Percentiles rank a stretch among this genome's conserved stretches.
Conservation (phyloP, 768 basidiomycete species). For the Termitomyces bulborhizus region DNA sequence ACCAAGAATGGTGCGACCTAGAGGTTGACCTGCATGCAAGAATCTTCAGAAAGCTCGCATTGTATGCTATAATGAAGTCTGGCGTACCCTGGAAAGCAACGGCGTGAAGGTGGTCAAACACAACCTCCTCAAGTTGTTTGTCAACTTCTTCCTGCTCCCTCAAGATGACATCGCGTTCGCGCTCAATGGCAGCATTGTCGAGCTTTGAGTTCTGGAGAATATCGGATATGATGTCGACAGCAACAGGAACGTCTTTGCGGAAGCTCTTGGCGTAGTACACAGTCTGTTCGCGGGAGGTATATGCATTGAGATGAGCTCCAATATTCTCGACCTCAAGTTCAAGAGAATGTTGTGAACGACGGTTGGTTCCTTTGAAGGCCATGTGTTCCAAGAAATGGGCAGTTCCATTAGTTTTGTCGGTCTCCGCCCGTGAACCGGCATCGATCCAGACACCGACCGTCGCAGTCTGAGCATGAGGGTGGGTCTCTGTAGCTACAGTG, state of each 20-base stretch:
- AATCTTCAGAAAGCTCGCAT: background rate
- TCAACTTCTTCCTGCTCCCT: slow-evolving; percentile 99
- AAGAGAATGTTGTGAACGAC: slow-evolving; percentile 81
- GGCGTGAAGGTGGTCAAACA: slow-evolving; percentile 96
- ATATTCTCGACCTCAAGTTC: slow-evolving; percentile 98
- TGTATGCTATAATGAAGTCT: background rate
- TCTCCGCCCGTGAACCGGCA: slow-evolving; percentile 96
- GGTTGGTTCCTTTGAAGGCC: slow-evolving; percentile 95
- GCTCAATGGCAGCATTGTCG: slow-evolving; percentile 80
- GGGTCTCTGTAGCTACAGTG: slow-evolving; percentile 89
- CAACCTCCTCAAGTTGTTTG: slow-evolving; percentile 97
- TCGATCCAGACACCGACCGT: slow-evolving; percentile 99
- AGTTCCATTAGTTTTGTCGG: slow-evolving; percentile 88
- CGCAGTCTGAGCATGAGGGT: slow-evolving; percentile 88
- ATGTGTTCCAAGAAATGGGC: slow-evolving; percentile 99
- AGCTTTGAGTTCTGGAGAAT: slow-evolving; percentile 97
- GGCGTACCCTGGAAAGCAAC: slow-evolving; percentile 90
- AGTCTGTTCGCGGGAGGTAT: slow-evolving; percentile 98
- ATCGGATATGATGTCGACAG: slow-evolving; percentile 97
- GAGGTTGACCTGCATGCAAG: slow-evolving; percentile 73
- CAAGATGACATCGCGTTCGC: slow-evolving; percentile 94
- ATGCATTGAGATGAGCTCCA: slow-evolving; percentile 95
- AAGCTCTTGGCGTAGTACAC: slow-evolving; percentile 99
- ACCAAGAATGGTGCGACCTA: slow-evolving; percentile 96
- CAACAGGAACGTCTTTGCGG: slow-evolving; percentile 84